phyloP scores from a whole-genome alignment of 1,284 basidiomycete species.

The Ganoderma lingzhi region DNA sequence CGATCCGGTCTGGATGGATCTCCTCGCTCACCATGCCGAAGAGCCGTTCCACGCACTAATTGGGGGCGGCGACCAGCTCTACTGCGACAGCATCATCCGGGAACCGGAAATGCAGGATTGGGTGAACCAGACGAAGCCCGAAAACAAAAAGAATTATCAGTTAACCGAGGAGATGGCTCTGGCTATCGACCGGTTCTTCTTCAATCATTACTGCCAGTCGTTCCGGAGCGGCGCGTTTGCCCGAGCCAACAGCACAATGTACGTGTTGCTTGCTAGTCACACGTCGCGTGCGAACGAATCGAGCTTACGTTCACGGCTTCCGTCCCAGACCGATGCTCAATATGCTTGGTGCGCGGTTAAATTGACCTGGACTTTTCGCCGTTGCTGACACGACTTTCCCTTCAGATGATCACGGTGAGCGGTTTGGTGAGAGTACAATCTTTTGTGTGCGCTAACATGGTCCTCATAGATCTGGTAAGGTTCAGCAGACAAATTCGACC shows the following conservation, averaged over 20 bases:
- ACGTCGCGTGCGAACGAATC: constrained; percentile 39
- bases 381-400: constrained; percentile 18
- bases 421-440: constrained; percentile 3
- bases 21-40: constrained; percentile 82
- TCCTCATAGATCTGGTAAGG: constrained; percentile 52
- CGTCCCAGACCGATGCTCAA: constrained; percentile 47
- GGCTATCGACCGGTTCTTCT: constrained; percentile 90
- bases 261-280: constrained; percentile 39
- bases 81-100: constrained; percentile 76
- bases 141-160: constrained; percentile 68
- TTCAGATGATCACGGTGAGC: constrained; percentile 79
- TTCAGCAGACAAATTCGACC: neutral
- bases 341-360: constrained; percentile 46
- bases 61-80: constrained; percentile 88
- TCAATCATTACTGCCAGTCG: constrained; percentile 89
- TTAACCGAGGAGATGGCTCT: constrained; percentile 79
- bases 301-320: constrained; percentile 56
- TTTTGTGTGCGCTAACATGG: constrained; percentile 16
- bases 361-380: neutral
- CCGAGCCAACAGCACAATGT: constrained; percentile 93
- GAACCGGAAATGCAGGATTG: constrained; percentile 87
- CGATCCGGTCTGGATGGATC: constrained; percentile 93
- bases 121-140: constrained; percentile 72
- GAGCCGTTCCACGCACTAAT: constrained; percentile 88
- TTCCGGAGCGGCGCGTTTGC: constrained; percentile 94